Base-by-base conservation (phyloP, 257 asterid species). In the Capsicum chinense region DNA sequence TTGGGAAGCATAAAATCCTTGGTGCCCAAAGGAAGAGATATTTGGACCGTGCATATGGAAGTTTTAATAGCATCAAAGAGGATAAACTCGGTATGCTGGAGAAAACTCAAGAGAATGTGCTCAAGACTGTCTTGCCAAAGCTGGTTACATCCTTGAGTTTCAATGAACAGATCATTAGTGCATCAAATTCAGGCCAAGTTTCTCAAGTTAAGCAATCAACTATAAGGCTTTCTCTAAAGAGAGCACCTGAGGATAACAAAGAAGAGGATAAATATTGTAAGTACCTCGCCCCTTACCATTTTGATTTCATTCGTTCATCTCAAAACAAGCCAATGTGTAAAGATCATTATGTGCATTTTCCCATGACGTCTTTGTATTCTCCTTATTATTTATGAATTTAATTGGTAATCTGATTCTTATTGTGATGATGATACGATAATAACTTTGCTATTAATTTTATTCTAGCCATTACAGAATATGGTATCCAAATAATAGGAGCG, bases 131-230 rank as follows among this genome's bases (percentile, higher is more conserved):
- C 35, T 88, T 95, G 54, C 98, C 99, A 66, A 89, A 85, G 21
- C 88, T 97, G 83, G 91, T 91, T 81, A 93, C 97, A 85, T 89
- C 97, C 68, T 70, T 92, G 79, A 94, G 98, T 84, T 95, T 94
- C 52, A 96, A 92, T 68, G 97, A 94, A 73, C 92, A 87, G 91
- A 89, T 88, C 87, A 88, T 84, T 84, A 69, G 33, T 44, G 74
- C 91, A 74, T 70, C 90, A 50, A 87, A 71, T 85, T 68, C 89
- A 9, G 90, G 90, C 79, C 59, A 88, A 70, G 91, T 86, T 66
- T 84, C 95, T 84, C 97, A 91, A 82, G 87, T 85, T 83, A 93
- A 83, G 92, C 94, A 90, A 88, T 90, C 99, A 21, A 78, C 97
- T 54, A 90, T 93, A 59, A 92, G 98, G 86, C 93, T 97, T 58